phyloP scores from a whole-genome alignment of 345 rosid genomes.

The Syzygium aromaticum region DNA sequence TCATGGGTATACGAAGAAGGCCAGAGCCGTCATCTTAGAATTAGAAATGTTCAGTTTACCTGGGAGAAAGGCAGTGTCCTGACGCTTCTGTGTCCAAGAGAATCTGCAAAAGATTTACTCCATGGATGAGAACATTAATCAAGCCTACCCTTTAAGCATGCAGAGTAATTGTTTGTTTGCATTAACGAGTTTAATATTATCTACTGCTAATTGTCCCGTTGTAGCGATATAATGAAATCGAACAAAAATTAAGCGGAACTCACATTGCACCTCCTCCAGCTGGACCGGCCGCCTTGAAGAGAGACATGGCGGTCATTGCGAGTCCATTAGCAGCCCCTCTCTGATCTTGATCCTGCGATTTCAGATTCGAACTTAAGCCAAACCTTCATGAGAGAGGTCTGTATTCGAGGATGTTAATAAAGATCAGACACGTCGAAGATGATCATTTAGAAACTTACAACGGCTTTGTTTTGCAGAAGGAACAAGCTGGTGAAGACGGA shows the following conservation, averaged over 20 bases:
- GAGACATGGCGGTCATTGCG: constrained; percentile 39
- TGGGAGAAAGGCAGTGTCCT: constrained; percentile 26
- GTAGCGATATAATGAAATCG: too few relatives aligned
- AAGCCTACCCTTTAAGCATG: background rate
- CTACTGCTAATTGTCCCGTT: background rate
- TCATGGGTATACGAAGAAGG: background rate
- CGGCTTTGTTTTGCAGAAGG: constrained; percentile 44
- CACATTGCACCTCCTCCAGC: constrained; percentile 46
- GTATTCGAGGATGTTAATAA: background rate
- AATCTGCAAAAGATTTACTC: constrained; percentile 18
- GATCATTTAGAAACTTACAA: constrained; percentile 19
- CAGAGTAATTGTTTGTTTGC: background rate
- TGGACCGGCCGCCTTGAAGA: constrained; percentile 48
- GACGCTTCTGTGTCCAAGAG: constrained; percentile 46
- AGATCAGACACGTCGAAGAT: background rate
- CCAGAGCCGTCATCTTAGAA: background rate
- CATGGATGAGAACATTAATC: background rate
- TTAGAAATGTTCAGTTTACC: constrained; percentile 9
- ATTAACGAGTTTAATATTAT: background rate
- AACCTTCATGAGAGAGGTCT: background rate
- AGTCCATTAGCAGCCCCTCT: constrained; percentile 57
- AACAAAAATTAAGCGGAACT: background rate
- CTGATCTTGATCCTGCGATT: constrained; percentile 41
- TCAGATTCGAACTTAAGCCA: background rate
- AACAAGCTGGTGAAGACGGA: constrained; percentile 27